Base-by-base conservation (phyloP, 805 yeast species). In the Kluyveromyces starmeri region DNA sequence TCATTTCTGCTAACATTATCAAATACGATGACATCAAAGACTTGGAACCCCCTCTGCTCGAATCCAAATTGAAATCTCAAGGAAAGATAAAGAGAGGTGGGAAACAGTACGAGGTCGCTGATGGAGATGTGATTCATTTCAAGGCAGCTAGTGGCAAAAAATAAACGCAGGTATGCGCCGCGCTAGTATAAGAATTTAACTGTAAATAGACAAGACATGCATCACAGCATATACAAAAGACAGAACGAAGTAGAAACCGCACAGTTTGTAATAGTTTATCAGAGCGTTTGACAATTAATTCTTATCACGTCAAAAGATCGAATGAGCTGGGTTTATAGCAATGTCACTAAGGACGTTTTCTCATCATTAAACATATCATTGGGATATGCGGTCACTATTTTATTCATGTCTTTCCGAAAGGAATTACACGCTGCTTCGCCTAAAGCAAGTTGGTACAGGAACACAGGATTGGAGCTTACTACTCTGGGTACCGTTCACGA, bases 71-170 rank as follows among this genome's bases (percentile, higher is more conserved):
- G 34, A 54, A 50, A 35, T 38, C 53, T 4, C 49, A 48, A 26
- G 56, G 50, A 7, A 41, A 51, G 23, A 45, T 51, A 13, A 52
- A 53, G 28, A 42, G 56, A 20, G 59, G 47, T 51, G 95, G 96
- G 28, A 86, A 83, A 57, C 77, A 75, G 40, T 84, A 86, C 50
- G 61, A 68, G 9, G 76, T 86, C 37, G 84, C 81, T 50, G 95
- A 86, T 51, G 94, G 95, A 19, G 96, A 86, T 58, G 71, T 86
- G 32, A 64, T 81, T 24, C 61, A 77, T 34, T 75, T 86, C 59
- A 80, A 80, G 53, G 79, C 86, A 3, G 77, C 75, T 34, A 78
- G 78, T 19, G 83, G 80, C 28, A 76, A 75, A 55, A 59, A 56
- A 2, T 54, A 59, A 39, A n/a, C n/a, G n/a, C n/a, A n/a, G n/a